A percentile compares a stretch with the other conserved stretches of the same genome.
These are phyloP conservation scores for Pyronema domesticum DNA, from an alignment of 495 filamentous ascomycete species.

Conservation along the genomic window DNA sequence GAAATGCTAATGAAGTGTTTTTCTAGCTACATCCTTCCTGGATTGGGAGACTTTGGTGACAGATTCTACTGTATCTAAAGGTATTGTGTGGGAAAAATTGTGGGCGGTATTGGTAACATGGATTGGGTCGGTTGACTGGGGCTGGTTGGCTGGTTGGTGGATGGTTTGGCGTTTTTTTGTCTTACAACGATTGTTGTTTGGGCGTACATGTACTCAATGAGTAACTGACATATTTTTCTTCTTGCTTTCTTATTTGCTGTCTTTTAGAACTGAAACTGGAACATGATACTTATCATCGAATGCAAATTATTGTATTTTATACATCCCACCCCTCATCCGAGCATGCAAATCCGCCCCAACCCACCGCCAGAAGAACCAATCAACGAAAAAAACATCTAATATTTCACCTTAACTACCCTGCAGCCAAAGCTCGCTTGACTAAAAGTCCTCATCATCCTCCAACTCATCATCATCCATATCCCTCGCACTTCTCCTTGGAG, in stretches of 20 bases:
- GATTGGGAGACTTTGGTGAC: slow-evolving; percentile 91
- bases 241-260: too few relatives aligned
- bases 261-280: too few relatives aligned
- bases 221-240: too few relatives aligned
- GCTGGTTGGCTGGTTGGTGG: too few relatives aligned
- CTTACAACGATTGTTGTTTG: too few relatives aligned
- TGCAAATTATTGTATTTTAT: too few relatives aligned
- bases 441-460: slow-evolving; percentile 28
- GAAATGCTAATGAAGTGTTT: slow-evolving; percentile 6
- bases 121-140: too few relatives aligned
- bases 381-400: background rate
- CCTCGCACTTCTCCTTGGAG: slow-evolving; percentile 17
- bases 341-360: background rate
- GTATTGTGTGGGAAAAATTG: background rate
- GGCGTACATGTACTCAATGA: too few relatives aligned
- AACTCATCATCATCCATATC: slow-evolving; percentile 36
- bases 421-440: background rate
- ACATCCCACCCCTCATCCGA: background rate
- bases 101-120: too few relatives aligned
- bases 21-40: slow-evolving; percentile 81
- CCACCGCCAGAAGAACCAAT: background rate
- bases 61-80: slow-evolving; percentile 78
- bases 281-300: too few relatives aligned
- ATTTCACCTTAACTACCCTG: too few relatives aligned
- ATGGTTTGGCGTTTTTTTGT: too few relatives aligned